A percentile compares a stretch with the other conserved stretches of the same genome.
Evolutionary conservation across 768 basidiomycete genomes (phyloP).

Genomic region (Boletus subparvulus): DNA sequence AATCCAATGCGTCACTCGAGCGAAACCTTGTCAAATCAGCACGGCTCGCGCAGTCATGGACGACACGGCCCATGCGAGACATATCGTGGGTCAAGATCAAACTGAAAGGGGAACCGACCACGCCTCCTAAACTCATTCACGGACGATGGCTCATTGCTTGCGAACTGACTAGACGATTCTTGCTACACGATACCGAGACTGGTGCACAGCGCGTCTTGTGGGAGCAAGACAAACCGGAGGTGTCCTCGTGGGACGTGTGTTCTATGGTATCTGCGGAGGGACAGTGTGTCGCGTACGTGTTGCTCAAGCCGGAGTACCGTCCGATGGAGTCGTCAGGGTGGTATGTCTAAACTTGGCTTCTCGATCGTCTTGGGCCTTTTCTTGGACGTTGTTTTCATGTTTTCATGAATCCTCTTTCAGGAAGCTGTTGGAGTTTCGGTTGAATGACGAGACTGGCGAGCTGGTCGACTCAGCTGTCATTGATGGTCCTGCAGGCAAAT

Average conservation of each 20-base stretch:
- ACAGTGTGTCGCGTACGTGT: background rate
- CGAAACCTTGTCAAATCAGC: background rate
- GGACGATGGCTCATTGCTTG: constrained; percentile 5
- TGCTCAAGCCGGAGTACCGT: background rate
- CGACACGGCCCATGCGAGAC: background rate
- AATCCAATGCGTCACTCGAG: background rate
- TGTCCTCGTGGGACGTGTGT: background rate
- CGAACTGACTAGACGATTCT: background rate
- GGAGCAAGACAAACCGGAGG: background rate
- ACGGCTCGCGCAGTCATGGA: constrained; percentile 2
- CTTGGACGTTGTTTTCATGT: background rate
- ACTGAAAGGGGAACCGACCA: background rate
- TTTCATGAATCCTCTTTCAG: background rate
- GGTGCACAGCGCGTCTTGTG: background rate
- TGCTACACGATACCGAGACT: background rate
- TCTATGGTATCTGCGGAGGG: background rate
- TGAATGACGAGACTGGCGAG: background rate
- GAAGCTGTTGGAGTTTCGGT: background rate
- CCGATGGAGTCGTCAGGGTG: background rate
- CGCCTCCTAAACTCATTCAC: background rate
- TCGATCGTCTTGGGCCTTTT: background rate
- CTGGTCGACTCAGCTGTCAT: background rate
- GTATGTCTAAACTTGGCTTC: background rate
- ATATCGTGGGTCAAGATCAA: background rate
- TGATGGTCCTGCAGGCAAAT: background rate